These are phyloP conservation scores for Tuber indicum DNA, from an alignment of 495 filamentous ascomycete genomes.

Conservation along the genomic window DNA sequence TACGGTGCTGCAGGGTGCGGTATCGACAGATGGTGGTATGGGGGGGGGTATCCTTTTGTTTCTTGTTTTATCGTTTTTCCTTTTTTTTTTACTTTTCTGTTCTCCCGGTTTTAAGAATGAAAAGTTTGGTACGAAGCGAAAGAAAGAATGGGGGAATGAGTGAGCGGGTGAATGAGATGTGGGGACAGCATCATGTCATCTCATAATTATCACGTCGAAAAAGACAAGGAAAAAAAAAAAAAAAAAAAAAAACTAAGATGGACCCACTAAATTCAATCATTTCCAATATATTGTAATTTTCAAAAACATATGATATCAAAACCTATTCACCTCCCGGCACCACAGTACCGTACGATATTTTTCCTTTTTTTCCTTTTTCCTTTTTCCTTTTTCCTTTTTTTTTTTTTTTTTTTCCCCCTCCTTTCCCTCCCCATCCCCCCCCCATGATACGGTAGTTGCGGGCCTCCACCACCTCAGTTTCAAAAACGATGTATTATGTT, in stretches of 20 bases:
- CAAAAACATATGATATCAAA: not conserved
- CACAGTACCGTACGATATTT: not conserved
- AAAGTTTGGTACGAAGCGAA: not conserved
- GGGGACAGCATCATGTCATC: not conserved
- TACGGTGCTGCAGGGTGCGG: not conserved
- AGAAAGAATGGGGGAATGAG: not conserved
- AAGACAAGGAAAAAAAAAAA: not conserved
- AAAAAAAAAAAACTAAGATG: not conserved
- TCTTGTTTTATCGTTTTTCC: slow-evolving; percentile 7
- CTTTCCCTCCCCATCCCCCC: not conserved
- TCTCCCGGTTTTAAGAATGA: not conserved
- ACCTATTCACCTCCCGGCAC: not conserved
- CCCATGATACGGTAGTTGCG: too few species aligned
- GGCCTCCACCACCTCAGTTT: not conserved
- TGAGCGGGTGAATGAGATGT: not conserved
- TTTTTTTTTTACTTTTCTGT: not conserved
- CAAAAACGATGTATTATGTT: not conserved
- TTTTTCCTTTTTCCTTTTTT: not conserved
- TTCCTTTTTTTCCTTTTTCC: not conserved
- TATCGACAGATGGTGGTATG: not conserved
- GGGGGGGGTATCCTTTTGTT: not conserved
- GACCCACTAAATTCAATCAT: not conserved
- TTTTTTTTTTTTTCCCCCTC: too few species aligned
- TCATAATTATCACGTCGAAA: not conserved
- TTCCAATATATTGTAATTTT: not conserved